These are phyloP conservation scores for Suillus subluteus DNA, from an alignment of 768 basidiomycete genomes.

Conservation along the genomic window DNA sequence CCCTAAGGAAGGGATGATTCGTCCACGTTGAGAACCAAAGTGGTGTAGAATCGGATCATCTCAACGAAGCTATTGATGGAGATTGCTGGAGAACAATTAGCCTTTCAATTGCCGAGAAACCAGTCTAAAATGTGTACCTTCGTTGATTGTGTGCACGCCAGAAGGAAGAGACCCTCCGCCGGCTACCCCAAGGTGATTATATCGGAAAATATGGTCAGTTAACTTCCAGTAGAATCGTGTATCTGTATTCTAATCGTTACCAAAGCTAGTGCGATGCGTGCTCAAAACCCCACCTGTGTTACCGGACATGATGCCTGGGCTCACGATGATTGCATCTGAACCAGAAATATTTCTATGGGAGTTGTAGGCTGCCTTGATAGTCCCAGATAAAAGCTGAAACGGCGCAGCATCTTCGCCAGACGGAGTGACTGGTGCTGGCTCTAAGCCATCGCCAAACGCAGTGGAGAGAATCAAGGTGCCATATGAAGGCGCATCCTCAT, in stretches of 20 bases:
- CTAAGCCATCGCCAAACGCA: conserved; percentile 50
- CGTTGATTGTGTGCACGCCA: conserved; percentile 73
- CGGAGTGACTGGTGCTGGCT: conserved; percentile 71
- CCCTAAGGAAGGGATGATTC: conserved; percentile 41
- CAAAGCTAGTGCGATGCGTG: background rate
- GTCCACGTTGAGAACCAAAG: conserved; percentile 69
- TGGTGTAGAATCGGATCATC: conserved; percentile 66
- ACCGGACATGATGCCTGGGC: conserved; percentile 60
- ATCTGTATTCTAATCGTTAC: conserved; percentile 31
- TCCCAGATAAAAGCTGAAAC: conserved; percentile 60
- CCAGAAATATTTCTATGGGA: conserved; percentile 46
- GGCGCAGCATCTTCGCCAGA: conserved; percentile 35
- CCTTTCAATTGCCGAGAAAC: background rate
- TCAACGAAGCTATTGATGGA: conserved; percentile 57
- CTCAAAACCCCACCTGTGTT: conserved; percentile 44
- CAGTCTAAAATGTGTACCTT: conserved; percentile 47
- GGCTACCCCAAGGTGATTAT: conserved; percentile 41
- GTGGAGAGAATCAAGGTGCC: conserved; percentile 56
- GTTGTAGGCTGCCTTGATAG: conserved; percentile 64
- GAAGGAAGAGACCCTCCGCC: conserved; percentile 34
- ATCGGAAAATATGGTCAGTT: conserved; percentile 70
- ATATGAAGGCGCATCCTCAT: conserved; percentile 34
- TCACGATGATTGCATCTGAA: conserved; percentile 40
- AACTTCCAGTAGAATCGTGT: conserved; percentile 51
- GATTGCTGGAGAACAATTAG: conserved; percentile 41